These are phyloP conservation scores for Fusarium poae DNA, from an alignment of 2,329 filamentous ascomycete genomes.

Conservation along the genomic window DNA sequence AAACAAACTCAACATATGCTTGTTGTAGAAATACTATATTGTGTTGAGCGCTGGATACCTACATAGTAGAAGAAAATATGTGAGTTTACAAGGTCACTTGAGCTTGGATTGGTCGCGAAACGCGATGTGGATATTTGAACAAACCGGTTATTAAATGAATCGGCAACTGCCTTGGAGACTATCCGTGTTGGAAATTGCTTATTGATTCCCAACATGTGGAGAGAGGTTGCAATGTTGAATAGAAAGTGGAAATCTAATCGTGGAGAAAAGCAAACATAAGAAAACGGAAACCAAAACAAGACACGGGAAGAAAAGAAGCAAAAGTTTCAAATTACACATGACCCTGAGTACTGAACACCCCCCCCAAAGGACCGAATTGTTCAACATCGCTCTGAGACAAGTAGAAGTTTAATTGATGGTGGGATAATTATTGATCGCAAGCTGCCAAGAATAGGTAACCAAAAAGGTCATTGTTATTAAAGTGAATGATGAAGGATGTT, in stretches of 20 bases:
- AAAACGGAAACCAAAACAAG: background rate
- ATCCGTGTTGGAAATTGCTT: background rate
- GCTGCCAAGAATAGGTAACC: background rate
- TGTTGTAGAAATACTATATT: background rate
- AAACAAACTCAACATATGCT: slow-evolving; percentile 14
- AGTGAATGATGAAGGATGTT: background rate
- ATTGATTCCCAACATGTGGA: slow-evolving; percentile 1
- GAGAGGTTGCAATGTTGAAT: slow-evolving; percentile 12
- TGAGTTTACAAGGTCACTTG: background rate
- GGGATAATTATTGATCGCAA: background rate
- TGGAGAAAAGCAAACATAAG: background rate
- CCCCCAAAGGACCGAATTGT: background rate
- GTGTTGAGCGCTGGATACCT: background rate
- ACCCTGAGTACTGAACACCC: background rate
- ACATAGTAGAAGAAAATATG: slow-evolving; percentile 9
- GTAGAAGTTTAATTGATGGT: background rate
- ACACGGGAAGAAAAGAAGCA: background rate
- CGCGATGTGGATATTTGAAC: background rate
- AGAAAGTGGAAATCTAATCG: slow-evolving; percentile 2
- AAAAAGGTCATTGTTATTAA: background rate
- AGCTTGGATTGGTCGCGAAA: slow-evolving; percentile 6
- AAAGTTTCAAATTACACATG: background rate
- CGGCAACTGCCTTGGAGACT: background rate
- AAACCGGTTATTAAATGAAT: background rate
- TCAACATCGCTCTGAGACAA: background rate